A percentile compares a stretch with the other conserved stretches of the same genome.
Evolutionary conservation across 1,284 basidiomycete species (phyloP).

Genomic region (Irpex rosettiformis): DNA sequence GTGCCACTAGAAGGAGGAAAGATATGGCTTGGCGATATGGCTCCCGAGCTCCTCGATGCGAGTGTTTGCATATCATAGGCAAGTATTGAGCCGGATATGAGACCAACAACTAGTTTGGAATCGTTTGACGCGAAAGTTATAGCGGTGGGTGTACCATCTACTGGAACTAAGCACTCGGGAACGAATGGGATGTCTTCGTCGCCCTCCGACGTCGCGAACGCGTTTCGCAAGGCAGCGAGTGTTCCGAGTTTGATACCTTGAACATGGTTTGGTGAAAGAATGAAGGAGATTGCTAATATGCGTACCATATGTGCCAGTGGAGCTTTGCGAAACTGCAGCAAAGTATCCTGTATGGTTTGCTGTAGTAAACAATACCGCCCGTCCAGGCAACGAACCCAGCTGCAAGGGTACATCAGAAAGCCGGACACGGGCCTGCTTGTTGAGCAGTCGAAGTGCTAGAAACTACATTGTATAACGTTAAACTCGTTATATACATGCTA

Average conservation of each 20-base stretch:
- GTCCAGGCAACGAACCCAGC: constrained; percentile 37
- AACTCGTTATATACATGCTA: background rate
- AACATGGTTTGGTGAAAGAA: constrained; percentile 1
- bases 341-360: constrained; percentile 65
- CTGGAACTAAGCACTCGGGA: constrained; percentile 44
- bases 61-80: constrained; percentile 53
- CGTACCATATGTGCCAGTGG: constrained; percentile 35
- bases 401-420: constrained; percentile 50
- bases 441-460: constrained; percentile 43
- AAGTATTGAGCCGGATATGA: constrained; percentile 52
- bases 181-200: constrained; percentile 37
- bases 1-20: constrained; percentile 41
- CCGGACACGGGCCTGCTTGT: constrained; percentile 58
- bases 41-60: constrained; percentile 41
- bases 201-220: constrained; percentile 37
- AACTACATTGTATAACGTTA: constrained; percentile 31
- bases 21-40: constrained; percentile 43
- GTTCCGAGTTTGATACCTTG: constrained; percentile 57
- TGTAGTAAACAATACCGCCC: constrained; percentile 47
- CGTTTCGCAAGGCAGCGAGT: constrained; percentile 50
- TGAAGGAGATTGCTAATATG: background rate
- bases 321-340: constrained; percentile 46
- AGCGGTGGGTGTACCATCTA: constrained; percentile 46
- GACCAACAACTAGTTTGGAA: constrained; percentile 54
- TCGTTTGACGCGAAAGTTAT: constrained; percentile 57